A percentile compares a stretch with the other conserved stretches of the same genome.
Evolutionary conservation across 345 rosid genomes (phyloP).

Genomic region (Salix exigua): DNA sequence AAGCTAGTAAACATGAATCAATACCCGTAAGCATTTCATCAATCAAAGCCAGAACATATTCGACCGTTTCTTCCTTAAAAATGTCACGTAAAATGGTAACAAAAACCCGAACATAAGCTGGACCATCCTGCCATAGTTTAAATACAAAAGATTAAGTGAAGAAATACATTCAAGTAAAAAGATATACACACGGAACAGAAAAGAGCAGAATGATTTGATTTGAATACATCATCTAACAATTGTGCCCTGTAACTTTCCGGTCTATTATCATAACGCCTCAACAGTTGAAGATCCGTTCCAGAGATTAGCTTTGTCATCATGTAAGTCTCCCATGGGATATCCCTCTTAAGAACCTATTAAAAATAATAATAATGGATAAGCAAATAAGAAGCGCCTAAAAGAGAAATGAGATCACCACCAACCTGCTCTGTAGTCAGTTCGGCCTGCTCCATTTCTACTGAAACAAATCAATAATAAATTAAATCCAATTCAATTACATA

Average conservation of each 20-base stretch:
- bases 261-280: constrained; percentile 84
- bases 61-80: constrained; percentile 91
- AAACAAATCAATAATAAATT: constrained; percentile 16
- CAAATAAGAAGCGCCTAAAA: not conserved
- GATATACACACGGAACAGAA: not conserved
- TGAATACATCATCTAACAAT: constrained; percentile 75
- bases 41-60: constrained; percentile 89
- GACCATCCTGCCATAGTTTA: constrained; percentile 74
- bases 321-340: constrained; percentile 99
- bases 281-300: constrained; percentile 74
- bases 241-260: constrained; percentile 75
- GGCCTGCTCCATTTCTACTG: constrained; percentile 64
- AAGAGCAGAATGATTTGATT: not conserved
- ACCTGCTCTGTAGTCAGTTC: constrained; percentile 77
- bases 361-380: not conserved
- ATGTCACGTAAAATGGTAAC: constrained; percentile 82
- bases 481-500: no score
- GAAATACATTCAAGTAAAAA: not conserved
- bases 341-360: constrained; percentile 77
- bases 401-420: constrained; percentile 30
- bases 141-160: no score
- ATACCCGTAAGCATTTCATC: constrained; percentile 89
- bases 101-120: constrained; percentile 79
- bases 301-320: constrained; percentile 86
- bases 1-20: not conserved